Conservation (phyloP, 805 yeast genomes). For the Sungouiella thailandica region DNA sequence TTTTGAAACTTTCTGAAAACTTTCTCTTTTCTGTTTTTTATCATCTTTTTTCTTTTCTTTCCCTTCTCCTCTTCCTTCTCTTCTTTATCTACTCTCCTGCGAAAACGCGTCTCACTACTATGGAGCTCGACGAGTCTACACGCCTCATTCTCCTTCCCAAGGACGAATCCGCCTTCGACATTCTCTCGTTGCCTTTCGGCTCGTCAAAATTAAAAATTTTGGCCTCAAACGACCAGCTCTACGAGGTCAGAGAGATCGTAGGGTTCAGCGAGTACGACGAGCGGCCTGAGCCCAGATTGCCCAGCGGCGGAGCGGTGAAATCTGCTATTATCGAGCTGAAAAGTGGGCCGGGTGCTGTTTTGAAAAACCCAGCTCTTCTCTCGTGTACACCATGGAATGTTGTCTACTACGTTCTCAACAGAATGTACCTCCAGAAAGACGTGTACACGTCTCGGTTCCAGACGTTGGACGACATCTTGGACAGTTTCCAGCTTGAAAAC, state of each 20-base stretch:
- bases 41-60: too few species aligned
- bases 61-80: too few species aligned
- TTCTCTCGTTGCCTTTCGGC: conserved; percentile 3
- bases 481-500: conserved; percentile 8
- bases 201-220: conserved; percentile 5
- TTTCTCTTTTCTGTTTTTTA: background rate
- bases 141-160: conserved; percentile 11
- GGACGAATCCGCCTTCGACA: conserved; percentile 1
- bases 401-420: conserved; percentile 6
- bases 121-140: conserved; percentile 5
- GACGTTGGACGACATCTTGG: conserved; percentile 10
- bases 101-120: background rate
- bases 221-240: conserved; percentile 3
- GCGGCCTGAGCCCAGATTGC: conserved; percentile 12
- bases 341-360: conserved; percentile 5
- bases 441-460: conserved; percentile 8
- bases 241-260: conserved; percentile 13
- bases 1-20: too few species aligned
- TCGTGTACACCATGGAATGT: conserved; percentile 8
- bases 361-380: conserved; percentile 8
- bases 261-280: conserved; percentile 10
- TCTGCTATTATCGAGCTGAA: conserved; percentile 9
- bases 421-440: conserved; percentile 5
- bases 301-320: conserved; percentile 14
- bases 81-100: background rate